These are phyloP conservation scores for Silene latifolia DNA, from an alignment of 148 eudicot genomes.

Conservation along the genomic window DNA sequence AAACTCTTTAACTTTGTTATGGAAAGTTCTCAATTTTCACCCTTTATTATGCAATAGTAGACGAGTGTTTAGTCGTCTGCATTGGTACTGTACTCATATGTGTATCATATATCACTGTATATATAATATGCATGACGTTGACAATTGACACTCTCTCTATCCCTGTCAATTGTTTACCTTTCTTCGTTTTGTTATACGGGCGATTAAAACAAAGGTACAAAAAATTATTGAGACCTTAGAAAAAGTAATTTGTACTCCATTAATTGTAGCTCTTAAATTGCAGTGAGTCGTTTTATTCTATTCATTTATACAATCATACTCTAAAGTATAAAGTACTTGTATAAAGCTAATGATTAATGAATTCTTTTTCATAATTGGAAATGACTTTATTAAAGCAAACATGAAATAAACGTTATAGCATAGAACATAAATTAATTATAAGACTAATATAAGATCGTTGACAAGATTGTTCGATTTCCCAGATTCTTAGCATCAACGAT, in stretches of 20 bases:
- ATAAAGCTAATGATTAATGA: neutral
- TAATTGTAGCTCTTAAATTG: neutral
- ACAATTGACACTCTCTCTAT: too few relatives aligned
- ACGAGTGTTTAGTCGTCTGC: neutral
- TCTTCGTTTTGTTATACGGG: too few relatives aligned
- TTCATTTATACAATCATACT: neutral
- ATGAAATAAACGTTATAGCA: slow-evolving; percentile 3
- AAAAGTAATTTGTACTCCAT: neutral
- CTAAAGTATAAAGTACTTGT: neutral
- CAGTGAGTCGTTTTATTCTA: neutral
- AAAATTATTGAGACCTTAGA: too few relatives aligned
- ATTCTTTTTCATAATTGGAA: neutral
- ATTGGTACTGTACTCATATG: neutral
- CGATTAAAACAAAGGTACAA: too few relatives aligned
- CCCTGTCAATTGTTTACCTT: too few relatives aligned
- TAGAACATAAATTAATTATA: slow-evolving; percentile 2
- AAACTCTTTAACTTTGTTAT: neutral
- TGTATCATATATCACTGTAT: too few relatives aligned
- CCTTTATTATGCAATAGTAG: slow-evolving; percentile 2
- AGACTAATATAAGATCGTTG: neutral
- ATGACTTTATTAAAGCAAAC: neutral
- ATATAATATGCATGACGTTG: too few relatives aligned
- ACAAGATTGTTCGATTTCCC: neutral
- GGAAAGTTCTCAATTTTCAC: neutral
- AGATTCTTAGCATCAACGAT: slow-evolving; percentile 1